These are phyloP conservation scores for Calonectria pseudoreteaudii DNA, from an alignment of 2,329 filamentous ascomycete genomes.

Conservation along the genomic window DNA sequence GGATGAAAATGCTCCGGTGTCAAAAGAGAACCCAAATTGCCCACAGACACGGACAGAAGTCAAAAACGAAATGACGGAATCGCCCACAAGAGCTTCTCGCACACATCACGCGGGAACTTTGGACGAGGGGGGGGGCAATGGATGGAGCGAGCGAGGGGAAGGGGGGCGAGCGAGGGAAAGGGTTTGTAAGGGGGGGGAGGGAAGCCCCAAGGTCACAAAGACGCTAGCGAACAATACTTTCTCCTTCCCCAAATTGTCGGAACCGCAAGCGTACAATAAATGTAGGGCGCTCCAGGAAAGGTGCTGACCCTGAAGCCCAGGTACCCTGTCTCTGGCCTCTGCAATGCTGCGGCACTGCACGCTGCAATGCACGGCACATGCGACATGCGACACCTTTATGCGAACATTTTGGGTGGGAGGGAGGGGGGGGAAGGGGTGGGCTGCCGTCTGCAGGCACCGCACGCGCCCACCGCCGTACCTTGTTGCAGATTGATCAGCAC, in stretches of 20 bases:
- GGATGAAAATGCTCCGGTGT: background rate
- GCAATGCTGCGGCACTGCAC: constrained; percentile 2
- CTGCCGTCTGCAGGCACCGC: background rate
- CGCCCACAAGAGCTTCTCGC: background rate
- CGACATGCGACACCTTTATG: constrained; percentile 1
- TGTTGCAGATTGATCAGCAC: constrained; percentile 4
- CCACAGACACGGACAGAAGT: background rate
- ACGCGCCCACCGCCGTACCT: background rate
- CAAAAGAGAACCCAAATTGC: background rate
- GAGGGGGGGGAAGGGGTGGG: too few relatives aligned
- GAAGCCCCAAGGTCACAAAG: background rate
- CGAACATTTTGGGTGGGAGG: background rate
- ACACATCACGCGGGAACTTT: background rate
- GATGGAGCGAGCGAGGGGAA: background rate
- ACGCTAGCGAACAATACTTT: background rate
- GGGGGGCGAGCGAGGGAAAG: background rate
- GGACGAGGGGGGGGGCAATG: background rate
- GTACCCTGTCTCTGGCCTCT: background rate
- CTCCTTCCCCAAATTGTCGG: background rate
- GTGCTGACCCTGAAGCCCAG: background rate
- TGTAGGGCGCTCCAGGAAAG: background rate
- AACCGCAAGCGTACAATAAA: background rate
- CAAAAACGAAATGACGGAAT: background rate
- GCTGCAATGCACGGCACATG: constrained; percentile 9
- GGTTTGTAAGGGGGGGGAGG: background rate